Evolutionary conservation across 495 filamentous ascomycete species (phyloP).

Genomic region (Polyplosphaeria fusca): DNA sequence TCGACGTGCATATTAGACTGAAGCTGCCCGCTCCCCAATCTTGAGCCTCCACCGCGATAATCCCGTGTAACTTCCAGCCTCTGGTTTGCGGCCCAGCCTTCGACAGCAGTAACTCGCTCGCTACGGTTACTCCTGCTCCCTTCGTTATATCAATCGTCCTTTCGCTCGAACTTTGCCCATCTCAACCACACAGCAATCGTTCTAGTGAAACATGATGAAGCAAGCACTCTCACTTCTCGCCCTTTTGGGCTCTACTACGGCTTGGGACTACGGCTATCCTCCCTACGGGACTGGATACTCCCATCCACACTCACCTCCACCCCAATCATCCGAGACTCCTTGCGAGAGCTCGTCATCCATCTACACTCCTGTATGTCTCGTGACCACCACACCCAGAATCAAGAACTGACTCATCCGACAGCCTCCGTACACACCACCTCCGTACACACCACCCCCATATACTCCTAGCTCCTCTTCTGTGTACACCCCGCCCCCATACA

Average conservation of each 20-base stretch:
- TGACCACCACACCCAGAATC: no score
- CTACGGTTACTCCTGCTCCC: slow-evolving; percentile 32
- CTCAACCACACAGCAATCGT: slow-evolving; percentile 1
- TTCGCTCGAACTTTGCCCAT: slow-evolving; percentile 8
- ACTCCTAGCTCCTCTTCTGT: slow-evolving; percentile 5
- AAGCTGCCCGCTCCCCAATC: not conserved
- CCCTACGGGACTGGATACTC: slow-evolving; percentile 20
- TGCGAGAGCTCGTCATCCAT: not conserved
- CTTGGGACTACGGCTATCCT: slow-evolving; percentile 4
- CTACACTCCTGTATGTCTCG: slow-evolving; percentile 12
- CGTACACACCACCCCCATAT: slow-evolving; percentile 15
- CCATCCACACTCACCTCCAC: no score
- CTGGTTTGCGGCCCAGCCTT: slow-evolving; percentile 23
- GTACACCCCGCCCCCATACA: slow-evolving; percentile 18
- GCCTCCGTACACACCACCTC: slow-evolving; percentile 1
- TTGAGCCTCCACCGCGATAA: slow-evolving; percentile 14
- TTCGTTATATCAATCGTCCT: slow-evolving; percentile 30
- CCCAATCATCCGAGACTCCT: no score
- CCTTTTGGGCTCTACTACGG: slow-evolving; percentile 23
- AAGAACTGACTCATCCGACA: not conserved
- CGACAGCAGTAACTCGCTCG: slow-evolving; percentile 33
- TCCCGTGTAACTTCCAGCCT: slow-evolving; percentile 24
- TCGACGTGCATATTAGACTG: slow-evolving; percentile 18
- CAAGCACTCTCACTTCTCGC: slow-evolving; percentile 19
- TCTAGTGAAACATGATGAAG: slow-evolving; percentile 22